Evolutionary conservation across 768 basidiomycete species (phyloP), one percentile per base, ranked within the genome.

Genomic region (Russula ochroleuca): DNA sequence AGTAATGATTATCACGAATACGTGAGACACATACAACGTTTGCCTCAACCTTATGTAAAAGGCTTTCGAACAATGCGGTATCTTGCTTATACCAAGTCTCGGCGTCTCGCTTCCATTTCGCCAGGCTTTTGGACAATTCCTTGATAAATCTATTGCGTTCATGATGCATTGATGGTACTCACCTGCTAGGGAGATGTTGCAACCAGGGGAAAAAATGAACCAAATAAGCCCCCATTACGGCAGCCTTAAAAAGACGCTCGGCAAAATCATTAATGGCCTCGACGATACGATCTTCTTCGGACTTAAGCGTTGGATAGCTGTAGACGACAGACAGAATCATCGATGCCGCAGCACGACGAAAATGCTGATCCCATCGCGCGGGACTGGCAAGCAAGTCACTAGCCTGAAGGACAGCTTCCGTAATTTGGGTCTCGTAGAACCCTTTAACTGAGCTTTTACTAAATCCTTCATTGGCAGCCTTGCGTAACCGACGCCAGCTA

Each of bases 171-270:
- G 14, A 21, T 21, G 8, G 15, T 15, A 40, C 53, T 17, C 38
- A 40, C 53, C 53, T 55, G 38, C 53, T 55, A 25, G 53, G 53
- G 23, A 55, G 7, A 40, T 55, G 14, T 40, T 38, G 37, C 23
- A 55, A 15, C 53, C 53, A 55, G 37, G 53, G 37, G 53, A 55
- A 55, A 40, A 40, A 28, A 8, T 55, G 37, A 28, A 55, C 53
- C 21, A 40, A 40, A 23, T 55, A 21, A 28, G 38, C 38, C 13
- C 53, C 53, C 23, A 14, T 38, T 4, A 10, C 1, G 25, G 21
- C 15, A 8, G 53, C 38, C 7, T 7, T 31, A 38, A 25, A n/a
- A 9, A 55, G 23, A 55, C 53, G 37, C 23, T 38, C 38, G 3
- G 37, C 21, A n/a, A 55, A 40, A 17, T 55, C 38, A 21, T 55